phyloP scores from a whole-genome alignment of 1,284 basidiomycete genomes.

The Anthracocystis setariae region DNA sequence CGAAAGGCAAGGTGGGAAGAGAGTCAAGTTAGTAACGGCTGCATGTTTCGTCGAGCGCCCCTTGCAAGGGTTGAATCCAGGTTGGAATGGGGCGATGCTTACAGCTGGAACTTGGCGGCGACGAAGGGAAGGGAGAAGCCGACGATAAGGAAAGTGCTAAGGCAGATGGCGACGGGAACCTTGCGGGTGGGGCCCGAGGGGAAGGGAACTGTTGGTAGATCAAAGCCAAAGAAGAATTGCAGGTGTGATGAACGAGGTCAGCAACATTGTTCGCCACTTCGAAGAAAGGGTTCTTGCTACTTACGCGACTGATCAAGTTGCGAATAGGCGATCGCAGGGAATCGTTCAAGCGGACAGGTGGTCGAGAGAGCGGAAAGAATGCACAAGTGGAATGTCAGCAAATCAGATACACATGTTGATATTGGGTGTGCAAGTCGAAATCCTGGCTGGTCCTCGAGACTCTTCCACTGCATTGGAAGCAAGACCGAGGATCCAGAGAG shows the following conservation, averaged over 20 bases:
- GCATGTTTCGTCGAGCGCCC: not conserved
- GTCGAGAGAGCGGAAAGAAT: not conserved
- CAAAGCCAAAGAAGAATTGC: not conserved
- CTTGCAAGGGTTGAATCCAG: too few relatives aligned
- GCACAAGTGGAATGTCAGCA: not conserved
- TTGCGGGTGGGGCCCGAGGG: conserved; percentile 60
- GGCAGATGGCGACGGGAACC: conserved; percentile 54
- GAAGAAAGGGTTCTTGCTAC: not conserved
- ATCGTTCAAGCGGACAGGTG: not conserved
- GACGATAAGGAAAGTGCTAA: conserved; percentile 57
- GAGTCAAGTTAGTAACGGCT: not conserved
- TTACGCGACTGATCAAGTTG: conserved; percentile 18
- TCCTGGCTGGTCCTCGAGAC: not conserved
- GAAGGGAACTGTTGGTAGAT: conserved; percentile 59
- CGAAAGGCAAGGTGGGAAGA: not conserved
- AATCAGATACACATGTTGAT: not conserved
- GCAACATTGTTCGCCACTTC: not conserved
- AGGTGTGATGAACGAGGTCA: not conserved
- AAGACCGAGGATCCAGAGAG: not conserved
- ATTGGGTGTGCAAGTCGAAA: not conserved
- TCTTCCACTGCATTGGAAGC: not conserved
- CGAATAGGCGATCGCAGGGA: not conserved
- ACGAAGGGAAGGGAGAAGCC: conserved; percentile 63
- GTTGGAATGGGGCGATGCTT: conserved; percentile 12
- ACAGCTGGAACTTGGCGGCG: conserved; percentile 63